Conservation (phyloP, 805 yeast genomes). For the Starmerella bacillaris region DNA sequence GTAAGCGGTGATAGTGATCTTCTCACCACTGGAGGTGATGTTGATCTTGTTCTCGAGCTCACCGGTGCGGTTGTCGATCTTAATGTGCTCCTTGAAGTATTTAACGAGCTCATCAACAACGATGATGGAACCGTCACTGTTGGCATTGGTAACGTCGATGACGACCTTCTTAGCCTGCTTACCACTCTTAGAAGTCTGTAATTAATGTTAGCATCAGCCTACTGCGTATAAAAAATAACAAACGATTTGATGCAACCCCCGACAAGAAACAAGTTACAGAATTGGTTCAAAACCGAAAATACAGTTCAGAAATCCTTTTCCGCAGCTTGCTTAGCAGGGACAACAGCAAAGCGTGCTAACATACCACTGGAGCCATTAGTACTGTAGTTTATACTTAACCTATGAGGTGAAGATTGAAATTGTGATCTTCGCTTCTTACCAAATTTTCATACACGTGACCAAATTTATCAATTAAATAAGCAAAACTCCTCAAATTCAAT, state of each 20-base stretch:
- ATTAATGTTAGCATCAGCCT: conserved; percentile 41
- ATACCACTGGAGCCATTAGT: conserved; percentile 84
- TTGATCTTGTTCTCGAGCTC: conserved; percentile 91
- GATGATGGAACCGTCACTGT: conserved; percentile 94
- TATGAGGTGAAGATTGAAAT: not conserved
- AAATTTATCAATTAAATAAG: no score
- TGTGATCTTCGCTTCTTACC: no score
- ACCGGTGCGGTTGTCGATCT: conserved; percentile 91
- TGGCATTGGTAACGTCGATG: conserved; percentile 91
- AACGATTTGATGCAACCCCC: conserved; percentile 17
- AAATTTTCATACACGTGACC: no score
- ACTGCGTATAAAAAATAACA: conserved; percentile 32
- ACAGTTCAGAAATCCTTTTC: not conserved
- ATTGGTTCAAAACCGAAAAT: not conserved
- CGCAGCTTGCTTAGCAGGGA: conserved; percentile 13
- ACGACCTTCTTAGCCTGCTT: conserved; percentile 65
- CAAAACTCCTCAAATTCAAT: no score
- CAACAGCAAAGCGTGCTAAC: conserved; percentile 34
- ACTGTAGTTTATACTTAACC: conserved; percentile 5
- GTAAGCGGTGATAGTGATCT: conserved; percentile 77
- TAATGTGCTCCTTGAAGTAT: conserved; percentile 97
- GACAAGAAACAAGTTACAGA: conserved; percentile 10
- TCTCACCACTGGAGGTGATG: conserved; percentile 61
- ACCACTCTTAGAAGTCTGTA: conserved; percentile 42
- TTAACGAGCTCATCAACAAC: conserved; percentile 96